phyloP scores from a whole-genome alignment of 108 stramenopile species.

The Cyclotella atomus region DNA sequence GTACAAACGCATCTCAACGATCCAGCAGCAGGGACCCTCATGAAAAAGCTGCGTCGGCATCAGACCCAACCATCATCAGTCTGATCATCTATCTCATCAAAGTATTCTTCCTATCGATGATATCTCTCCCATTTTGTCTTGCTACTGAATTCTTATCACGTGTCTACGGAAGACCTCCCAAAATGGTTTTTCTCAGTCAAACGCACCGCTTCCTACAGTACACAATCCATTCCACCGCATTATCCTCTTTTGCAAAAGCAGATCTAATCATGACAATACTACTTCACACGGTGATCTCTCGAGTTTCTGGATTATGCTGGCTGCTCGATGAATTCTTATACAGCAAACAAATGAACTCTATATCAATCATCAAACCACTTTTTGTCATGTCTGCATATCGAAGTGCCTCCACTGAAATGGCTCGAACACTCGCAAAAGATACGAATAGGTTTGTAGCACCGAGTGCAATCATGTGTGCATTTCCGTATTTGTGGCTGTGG shows the following conservation, averaged over 20 bases:
- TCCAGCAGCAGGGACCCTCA: neutral
- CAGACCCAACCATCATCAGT: neutral
- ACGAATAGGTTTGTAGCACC: neutral
- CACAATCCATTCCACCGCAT: neutral
- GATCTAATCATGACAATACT: conserved; percentile 1
- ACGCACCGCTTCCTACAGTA: neutral
- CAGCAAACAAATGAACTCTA: neutral
- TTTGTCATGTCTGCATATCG: neutral
- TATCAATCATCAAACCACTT: neutral
- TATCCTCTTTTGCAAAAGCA: neutral
- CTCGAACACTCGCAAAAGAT: neutral
- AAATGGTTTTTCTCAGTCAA: neutral
- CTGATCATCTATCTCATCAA: conserved; percentile 1
- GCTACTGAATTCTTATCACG: neutral
- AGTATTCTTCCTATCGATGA: neutral
- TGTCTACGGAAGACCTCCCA: conserved; percentile 4
- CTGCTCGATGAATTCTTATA: neutral
- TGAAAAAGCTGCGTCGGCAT: neutral
- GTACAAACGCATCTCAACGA: no score
- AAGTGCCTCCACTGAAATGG: conserved; percentile 4
- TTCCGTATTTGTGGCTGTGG: conserved; percentile 2
- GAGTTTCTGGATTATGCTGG: neutral
- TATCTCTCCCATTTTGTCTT: neutral
- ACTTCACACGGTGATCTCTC: neutral
- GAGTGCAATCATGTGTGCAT: conserved; percentile 5